These are phyloP conservation scores for Epipyxis sp. DNA, from an alignment of 108 stramenopile species.

Conservation along the genomic window DNA sequence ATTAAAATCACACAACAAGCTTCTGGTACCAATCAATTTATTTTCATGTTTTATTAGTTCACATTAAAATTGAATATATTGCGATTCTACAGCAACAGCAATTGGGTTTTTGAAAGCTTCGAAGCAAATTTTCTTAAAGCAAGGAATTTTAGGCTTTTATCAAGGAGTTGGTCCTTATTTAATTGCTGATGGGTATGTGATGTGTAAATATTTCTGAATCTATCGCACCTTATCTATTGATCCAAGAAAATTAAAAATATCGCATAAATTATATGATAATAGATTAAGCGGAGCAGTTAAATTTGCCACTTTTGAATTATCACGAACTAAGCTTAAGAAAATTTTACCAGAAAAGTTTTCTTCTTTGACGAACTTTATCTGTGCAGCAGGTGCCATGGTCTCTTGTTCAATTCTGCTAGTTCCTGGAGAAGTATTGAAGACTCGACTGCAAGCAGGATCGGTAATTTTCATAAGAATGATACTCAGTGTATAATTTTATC, in stretches of 20 bases:
- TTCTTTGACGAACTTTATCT: constrained; percentile 30
- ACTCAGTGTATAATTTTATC: neutral
- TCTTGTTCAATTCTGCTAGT: constrained; percentile 55
- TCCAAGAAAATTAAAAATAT: too few species aligned
- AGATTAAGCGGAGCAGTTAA: constrained; percentile 54
- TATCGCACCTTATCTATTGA: too few species aligned
- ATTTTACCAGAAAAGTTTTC: constrained; percentile 34
- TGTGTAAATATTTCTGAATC: too few species aligned
- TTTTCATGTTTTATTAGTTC: neutral
- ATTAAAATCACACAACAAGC: constrained; percentile 36
- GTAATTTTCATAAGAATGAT: constrained; percentile 2
- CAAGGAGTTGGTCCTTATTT: constrained; percentile 50
- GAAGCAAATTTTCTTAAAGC: neutral
- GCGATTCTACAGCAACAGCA: neutral
- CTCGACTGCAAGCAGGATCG: constrained; percentile 55
- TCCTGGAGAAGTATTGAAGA: constrained; percentile 63
- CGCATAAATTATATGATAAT: too few species aligned
- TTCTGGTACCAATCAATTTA: constrained; percentile 10
- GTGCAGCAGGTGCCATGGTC: constrained; percentile 53
- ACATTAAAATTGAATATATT: neutral
- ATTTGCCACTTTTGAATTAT: constrained; percentile 52
- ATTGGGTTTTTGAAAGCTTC: neutral
- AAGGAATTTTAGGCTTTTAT: constrained; percentile 39
- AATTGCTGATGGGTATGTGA: constrained; percentile 49
- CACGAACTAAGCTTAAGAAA: constrained; percentile 23